phyloP scores from a whole-genome alignment of 176 grass and related monocot species.

The Cenchrus americanus region DNA sequence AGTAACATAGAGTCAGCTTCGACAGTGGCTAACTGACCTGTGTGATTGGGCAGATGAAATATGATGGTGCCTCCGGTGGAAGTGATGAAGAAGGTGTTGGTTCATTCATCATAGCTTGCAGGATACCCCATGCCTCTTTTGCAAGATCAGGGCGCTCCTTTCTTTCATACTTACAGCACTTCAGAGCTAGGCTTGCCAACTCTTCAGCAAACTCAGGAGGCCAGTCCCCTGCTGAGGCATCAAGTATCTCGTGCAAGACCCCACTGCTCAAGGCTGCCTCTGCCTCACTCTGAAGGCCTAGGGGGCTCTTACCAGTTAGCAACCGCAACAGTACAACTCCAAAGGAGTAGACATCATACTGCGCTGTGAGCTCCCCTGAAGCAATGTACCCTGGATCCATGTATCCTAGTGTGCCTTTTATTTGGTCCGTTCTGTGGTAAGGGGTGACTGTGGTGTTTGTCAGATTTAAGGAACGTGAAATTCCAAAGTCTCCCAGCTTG shows the following conservation, averaged over 20 bases:
- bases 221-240: constrained; percentile 64
- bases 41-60: constrained; percentile 61
- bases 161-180: constrained; percentile 55
- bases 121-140: constrained; percentile 57
- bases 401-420: constrained; percentile 71
- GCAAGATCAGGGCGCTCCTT: constrained; percentile 66
- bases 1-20: neutral
- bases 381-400: constrained; percentile 77
- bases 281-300: constrained; percentile 51
- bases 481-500: constrained; percentile 81
- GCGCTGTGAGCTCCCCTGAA: constrained; percentile 68
- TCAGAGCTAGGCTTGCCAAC: constrained; percentile 57
- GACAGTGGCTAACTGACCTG: constrained; percentile 41
- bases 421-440: constrained; percentile 61
- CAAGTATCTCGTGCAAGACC: constrained; percentile 54
- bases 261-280: constrained; percentile 48
- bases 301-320: constrained; percentile 58
- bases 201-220: constrained; percentile 45
- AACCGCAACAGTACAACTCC: constrained; percentile 74
- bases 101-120: constrained; percentile 60
- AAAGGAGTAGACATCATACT: constrained; percentile 80
- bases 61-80: constrained; percentile 38
- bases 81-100: neutral
- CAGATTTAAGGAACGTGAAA: constrained; percentile 61
- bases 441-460: constrained; percentile 62